Percentiles rank a stretch among this genome's conserved stretches.
Evolutionary conservation across 2,329 filamentous ascomycete species (phyloP).

Genomic region (Xylaria sp.): DNA sequence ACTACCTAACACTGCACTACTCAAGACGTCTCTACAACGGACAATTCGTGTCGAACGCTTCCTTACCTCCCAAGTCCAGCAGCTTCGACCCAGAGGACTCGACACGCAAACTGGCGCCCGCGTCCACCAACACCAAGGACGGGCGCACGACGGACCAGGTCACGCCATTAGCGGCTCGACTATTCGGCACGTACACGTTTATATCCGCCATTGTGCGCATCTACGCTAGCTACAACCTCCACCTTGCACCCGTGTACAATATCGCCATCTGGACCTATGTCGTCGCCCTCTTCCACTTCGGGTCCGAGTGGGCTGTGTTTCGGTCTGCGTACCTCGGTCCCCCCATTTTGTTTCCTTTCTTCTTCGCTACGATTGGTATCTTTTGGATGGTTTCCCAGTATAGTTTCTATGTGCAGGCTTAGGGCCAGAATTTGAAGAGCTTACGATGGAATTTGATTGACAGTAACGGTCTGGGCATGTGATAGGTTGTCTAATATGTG

Average conservation of each 20-base stretch:
- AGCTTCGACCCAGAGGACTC: conserved; percentile 63
- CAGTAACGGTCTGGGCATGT: neutral
- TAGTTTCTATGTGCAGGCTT: conserved; percentile 69
- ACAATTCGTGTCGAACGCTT: conserved; percentile 63
- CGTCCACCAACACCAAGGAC: conserved; percentile 54
- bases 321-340: conserved; percentile 74
- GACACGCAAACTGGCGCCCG: conserved; percentile 61
- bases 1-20: conserved; percentile 81
- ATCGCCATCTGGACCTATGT: conserved; percentile 84
- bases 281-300: conserved; percentile 80
- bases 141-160: conserved; percentile 65
- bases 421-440: neutral
- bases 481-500: neutral
- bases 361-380: conserved; percentile 60
- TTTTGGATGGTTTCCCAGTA: conserved; percentile 75
- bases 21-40: conserved; percentile 88
- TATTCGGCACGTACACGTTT: conserved; percentile 90
- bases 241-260: conserved; percentile 77
- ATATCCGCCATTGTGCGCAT: conserved; percentile 79
- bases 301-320: conserved; percentile 82
- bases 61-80: conserved; percentile 54
- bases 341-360: conserved; percentile 66
- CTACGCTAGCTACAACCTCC: conserved; percentile 86
- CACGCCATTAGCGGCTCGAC: conserved; percentile 78
- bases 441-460: neutral